These are phyloP conservation scores for Cystobasidium slooffiae DNA, from an alignment of 1,284 basidiomycete genomes.

Conservation along the genomic window DNA sequence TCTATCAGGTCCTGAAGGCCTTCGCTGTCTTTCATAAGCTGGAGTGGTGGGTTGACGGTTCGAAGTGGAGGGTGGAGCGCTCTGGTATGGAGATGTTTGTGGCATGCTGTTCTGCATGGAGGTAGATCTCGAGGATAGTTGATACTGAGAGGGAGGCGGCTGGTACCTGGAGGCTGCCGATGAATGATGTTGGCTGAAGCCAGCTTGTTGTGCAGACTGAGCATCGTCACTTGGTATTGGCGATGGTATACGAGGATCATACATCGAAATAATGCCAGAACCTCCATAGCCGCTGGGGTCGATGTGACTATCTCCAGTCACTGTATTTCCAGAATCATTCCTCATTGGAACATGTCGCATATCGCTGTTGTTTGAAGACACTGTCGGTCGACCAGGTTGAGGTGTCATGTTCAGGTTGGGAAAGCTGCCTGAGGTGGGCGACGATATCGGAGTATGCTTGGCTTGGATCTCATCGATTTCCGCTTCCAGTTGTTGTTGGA, in stretches of 20 bases:
- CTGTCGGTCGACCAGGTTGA: neutral
- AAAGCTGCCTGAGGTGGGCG: conserved; percentile 9
- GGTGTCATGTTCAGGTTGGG: neutral
- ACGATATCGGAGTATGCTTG: conserved; percentile 34
- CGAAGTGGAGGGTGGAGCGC: neutral
- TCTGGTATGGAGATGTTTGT: neutral
- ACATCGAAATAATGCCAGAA: conserved; percentile 32
- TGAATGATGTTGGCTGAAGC: too few relatives aligned
- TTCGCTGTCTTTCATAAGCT: neutral
- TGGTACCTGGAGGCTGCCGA: neutral
- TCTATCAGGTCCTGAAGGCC: neutral
- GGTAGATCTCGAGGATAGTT: neutral
- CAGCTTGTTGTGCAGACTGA: neutral
- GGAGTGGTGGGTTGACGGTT: neutral
- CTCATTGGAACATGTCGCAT: conserved; percentile 1
- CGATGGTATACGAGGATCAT: conserved; percentile 10
- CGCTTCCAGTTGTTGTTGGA: conserved; percentile 16
- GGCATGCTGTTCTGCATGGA: neutral
- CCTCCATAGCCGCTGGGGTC: conserved; percentile 9
- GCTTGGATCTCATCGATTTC: conserved; percentile 35
- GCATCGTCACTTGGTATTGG: conserved; percentile 6
- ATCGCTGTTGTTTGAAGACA: neutral
- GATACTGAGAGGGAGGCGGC: neutral
- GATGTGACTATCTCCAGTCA: neutral
- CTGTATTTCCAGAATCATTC: neutral